Base-by-base conservation (phyloP, 2,329 filamentous ascomycete genomes). In the Gliomastix tumulicola region DNA sequence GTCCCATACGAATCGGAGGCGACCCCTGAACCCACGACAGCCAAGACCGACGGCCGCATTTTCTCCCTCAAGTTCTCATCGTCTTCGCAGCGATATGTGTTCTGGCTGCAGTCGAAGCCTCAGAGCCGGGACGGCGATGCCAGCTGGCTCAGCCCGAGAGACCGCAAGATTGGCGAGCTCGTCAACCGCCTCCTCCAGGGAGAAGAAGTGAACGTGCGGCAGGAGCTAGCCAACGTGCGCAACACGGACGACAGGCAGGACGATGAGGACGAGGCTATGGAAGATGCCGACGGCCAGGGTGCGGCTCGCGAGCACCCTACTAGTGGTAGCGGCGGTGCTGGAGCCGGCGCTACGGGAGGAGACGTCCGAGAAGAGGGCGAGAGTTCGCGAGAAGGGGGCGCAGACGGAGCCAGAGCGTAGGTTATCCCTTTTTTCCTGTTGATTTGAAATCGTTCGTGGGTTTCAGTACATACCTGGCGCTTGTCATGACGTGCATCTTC, bases 391-490 rank as follows among this genome's bases (percentile, higher is more conserved):
- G 88, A 95, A 63, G 92, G 90, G 42, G 92, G 94, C 57, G 88
- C 88, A 50, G 92, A 97, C 65, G 92, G 94, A 55, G 94, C 87
- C 67, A 81, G 92, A 96, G 92, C 90, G 92, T 98, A 97, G 90
- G 94, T 98, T 41, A 55, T 47, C 48, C 51, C 54, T 49, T 48
- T 54, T 53, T 19, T 19, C 21, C 32, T 17, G 35, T 21, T 28
- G 31, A 19, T 9, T 23, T 18, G n/a, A n/a, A n/a, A n/a, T n/a
- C n/a, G n/a, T n/a, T n/a, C n/a, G n/a, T n/a, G n/a, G n/a, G n/a
- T n/a, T n/a, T n/a, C n/a, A n/a, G n/a, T n/a, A n/a, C n/a, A n/a
- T n/a, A 32, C 30, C 30, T 7, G 13, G 30, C 8, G 30, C 30
- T 18, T 32, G 16, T 15, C 7, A 13, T 22, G n/a, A n/a, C n/a